Percentiles rank a stretch among this genome's conserved stretches.
Evolutionary conservation across 176 grass and related monocot species (phyloP).

Genomic region (Cenchrus fungigraminus): DNA sequence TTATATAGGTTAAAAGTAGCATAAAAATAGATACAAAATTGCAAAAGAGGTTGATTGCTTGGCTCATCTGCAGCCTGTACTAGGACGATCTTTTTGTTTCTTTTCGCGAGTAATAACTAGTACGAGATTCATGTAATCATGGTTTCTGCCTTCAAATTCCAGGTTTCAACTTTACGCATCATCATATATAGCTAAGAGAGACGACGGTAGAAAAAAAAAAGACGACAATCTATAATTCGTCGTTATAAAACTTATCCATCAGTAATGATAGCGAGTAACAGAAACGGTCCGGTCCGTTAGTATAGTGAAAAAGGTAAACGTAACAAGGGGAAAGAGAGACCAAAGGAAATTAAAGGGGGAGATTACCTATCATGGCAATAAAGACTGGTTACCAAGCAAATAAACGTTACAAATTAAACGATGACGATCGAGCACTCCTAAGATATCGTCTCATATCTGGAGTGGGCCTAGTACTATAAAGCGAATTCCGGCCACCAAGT

Average conservation of each 20-base stretch:
- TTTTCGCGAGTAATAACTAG: not conserved
- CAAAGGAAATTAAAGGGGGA: not conserved
- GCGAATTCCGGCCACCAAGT: not conserved
- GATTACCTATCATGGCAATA: not conserved
- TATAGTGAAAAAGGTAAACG: conserved; percentile 2
- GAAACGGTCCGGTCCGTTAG: not conserved
- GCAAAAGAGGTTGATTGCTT: no score
- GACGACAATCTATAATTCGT: not conserved
- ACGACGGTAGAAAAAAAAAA: not conserved
- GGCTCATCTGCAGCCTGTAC: not conserved
- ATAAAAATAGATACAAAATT: no score
- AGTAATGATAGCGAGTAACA: conserved; percentile 3
- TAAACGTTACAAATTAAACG: not conserved
- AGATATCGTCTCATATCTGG: not conserved
- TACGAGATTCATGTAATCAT: not conserved
- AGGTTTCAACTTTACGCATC: not conserved
- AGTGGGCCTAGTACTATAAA: not conserved
- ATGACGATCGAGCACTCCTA: not conserved
- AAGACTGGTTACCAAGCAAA: not conserved
- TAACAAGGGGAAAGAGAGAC: conserved; percentile 1
- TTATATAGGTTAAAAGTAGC: no score
- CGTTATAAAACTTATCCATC: not conserved
- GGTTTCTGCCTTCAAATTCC: not conserved
- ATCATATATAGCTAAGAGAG: not conserved
- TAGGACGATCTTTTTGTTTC: not conserved